phyloP scores from a whole-genome alignment of 2,329 filamentous ascomycete species.

The Parascedosporium putredinis region DNA sequence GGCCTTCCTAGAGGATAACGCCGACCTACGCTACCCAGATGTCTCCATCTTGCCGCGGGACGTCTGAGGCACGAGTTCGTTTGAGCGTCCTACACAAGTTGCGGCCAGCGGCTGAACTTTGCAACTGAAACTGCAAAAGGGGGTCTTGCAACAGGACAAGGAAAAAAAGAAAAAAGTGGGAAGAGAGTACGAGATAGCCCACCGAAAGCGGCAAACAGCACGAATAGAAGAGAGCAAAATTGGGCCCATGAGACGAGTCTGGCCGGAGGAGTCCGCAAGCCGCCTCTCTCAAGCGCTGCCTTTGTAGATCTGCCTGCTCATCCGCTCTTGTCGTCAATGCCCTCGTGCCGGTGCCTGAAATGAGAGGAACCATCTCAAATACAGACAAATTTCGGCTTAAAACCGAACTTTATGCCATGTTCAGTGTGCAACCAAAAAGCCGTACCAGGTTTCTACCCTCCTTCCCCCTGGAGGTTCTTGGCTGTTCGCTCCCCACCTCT shows the following conservation, averaged over 20 bases:
- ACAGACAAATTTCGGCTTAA: not conserved
- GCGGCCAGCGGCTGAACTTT: not conserved
- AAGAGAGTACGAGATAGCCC: not conserved
- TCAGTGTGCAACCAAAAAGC: not conserved
- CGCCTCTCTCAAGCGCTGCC: not conserved
- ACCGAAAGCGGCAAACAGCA: not conserved
- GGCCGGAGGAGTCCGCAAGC: not conserved
- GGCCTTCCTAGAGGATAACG: constrained; percentile 77
- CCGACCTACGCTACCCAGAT: constrained; percentile 83
- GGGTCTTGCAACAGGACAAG: not conserved
- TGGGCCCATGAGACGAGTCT: not conserved
- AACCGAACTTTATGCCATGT: not conserved
- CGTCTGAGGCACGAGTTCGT: not conserved
- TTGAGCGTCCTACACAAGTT: not conserved
- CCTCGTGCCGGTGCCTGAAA: not conserved
- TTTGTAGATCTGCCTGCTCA: not conserved
- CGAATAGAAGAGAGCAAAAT: not conserved
- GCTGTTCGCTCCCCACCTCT: too few species aligned
- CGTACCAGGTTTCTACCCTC: not conserved
- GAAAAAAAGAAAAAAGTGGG: not conserved
- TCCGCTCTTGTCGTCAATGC: not conserved
- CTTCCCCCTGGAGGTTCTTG: too few species aligned
- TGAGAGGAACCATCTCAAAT: not conserved
- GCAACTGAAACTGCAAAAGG: not conserved
- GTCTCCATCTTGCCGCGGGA: constrained; percentile 26